Conservation (phyloP, 1,284 basidiomycete genomes). For the Fomitopsis palustris region DNA sequence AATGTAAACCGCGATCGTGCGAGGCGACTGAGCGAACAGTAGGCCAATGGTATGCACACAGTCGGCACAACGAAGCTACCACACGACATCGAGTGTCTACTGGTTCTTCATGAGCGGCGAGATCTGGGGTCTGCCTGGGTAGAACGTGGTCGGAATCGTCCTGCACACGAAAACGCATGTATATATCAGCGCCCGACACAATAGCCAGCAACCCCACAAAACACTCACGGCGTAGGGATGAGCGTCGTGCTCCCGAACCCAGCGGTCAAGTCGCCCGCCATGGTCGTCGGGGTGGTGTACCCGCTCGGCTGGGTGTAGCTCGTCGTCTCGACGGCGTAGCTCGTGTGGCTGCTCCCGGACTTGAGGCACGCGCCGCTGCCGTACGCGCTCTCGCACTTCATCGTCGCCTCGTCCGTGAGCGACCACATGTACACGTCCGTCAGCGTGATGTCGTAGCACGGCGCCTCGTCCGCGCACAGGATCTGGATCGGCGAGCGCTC, state of each 20-base stretch:
- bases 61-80: too few relatives aligned
- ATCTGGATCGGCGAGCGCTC: slow-evolving; percentile 28
- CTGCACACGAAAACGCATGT: slow-evolving; percentile 9
- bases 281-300: slow-evolving; percentile 27
- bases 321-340: slow-evolving; percentile 23
- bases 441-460: slow-evolving; percentile 29
- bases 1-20: too few relatives aligned
- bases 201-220: background rate
- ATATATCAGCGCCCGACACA: background rate
- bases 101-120: slow-evolving; percentile 24
- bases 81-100: background rate
- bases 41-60: too few relatives aligned
- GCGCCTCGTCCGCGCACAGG: slow-evolving; percentile 31
- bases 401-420: slow-evolving; percentile 22
- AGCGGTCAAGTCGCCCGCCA: slow-evolving; percentile 26
- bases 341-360: slow-evolving; percentile 19
- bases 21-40: too few relatives aligned
- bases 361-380: slow-evolving; percentile 29
- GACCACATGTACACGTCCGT: slow-evolving; percentile 32
- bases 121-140: slow-evolving; percentile 27
- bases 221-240: slow-evolving; percentile 31
- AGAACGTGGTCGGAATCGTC: slow-evolving; percentile 31
- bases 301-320: slow-evolving; percentile 22
- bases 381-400: slow-evolving; percentile 32
- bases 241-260: slow-evolving; percentile 29